Evolutionary conservation across 768 basidiomycete species (phyloP).

Genomic region (Boletus subcaerulescens): DNA sequence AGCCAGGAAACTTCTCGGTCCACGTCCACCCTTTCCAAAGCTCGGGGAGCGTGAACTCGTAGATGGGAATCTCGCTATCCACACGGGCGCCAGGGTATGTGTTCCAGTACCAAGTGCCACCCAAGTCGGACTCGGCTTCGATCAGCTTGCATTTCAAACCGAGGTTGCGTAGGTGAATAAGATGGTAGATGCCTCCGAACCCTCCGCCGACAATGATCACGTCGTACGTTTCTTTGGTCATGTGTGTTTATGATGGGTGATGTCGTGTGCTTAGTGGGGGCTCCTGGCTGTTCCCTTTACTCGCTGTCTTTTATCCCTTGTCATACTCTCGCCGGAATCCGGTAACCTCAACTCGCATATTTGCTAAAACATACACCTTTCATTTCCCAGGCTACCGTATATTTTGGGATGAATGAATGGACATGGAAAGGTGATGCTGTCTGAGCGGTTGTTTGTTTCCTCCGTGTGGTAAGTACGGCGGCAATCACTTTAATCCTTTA

Average conservation of each 20-base stretch:
- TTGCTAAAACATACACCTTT: no score
- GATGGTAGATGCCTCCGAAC: slow-evolving; percentile 8
- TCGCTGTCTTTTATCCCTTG: no score
- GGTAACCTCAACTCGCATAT: no score
- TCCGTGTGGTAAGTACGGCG: no score
- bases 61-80: slow-evolving; percentile 9
- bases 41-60: slow-evolving; percentile 9
- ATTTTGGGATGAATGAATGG: no score
- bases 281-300: no score
- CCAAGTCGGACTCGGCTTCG: slow-evolving; percentile 9
- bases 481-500: no score
- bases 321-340: no score
- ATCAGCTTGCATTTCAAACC: slow-evolving; percentile 11
- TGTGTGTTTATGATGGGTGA: not conserved
- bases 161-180: slow-evolving; percentile 5
- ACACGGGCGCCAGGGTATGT: slow-evolving; percentile 12
- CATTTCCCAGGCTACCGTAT: no score
- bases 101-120: slow-evolving; percentile 18
- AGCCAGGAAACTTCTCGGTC: slow-evolving; percentile 13
- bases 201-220: slow-evolving; percentile 10
- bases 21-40: slow-evolving; percentile 14
- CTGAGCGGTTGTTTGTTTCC: no score
- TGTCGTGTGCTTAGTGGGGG: no score
- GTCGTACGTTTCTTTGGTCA: slow-evolving; percentile 4
- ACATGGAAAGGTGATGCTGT: no score